Percentiles rank a stretch among this genome's conserved stretches.
phyloP scores from a whole-genome alignment of 768 basidiomycete species.

The Russula lepida region DNA sequence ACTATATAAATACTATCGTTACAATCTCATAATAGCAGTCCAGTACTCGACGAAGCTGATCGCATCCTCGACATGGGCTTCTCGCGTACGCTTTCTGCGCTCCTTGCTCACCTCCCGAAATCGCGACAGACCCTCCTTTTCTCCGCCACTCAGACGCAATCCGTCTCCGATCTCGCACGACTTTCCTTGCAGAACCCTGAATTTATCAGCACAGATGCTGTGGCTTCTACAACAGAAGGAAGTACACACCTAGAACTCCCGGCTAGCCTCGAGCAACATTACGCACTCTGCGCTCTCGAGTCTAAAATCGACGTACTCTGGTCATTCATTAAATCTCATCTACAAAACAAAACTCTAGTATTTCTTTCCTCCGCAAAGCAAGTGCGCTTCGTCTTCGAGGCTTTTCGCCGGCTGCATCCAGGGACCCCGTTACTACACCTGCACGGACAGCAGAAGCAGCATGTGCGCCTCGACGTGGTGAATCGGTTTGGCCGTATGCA shows the following conservation, averaged over 20 bases:
- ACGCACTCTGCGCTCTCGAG: slow-evolving; percentile 74
- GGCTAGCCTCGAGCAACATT: slow-evolving; percentile 78
- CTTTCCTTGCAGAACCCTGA: slow-evolving; percentile 80
- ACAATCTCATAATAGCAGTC: neutral
- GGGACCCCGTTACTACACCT: slow-evolving; percentile 88
- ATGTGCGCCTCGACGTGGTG: slow-evolving; percentile 77
- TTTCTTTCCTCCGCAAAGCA: slow-evolving; percentile 96
- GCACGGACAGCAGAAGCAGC: slow-evolving; percentile 95
- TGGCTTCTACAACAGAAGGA: slow-evolving; percentile 32
- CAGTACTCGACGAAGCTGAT: slow-evolving; percentile 95
- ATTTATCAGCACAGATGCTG: slow-evolving; percentile 50
- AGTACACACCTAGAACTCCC: slow-evolving; percentile 50
- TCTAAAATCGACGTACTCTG: slow-evolving; percentile 86
- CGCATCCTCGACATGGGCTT: slow-evolving; percentile 97
- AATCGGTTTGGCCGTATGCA: slow-evolving; percentile 73
- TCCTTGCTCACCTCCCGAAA: slow-evolving; percentile 85
- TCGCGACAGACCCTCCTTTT: slow-evolving; percentile 92
- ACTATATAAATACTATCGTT: neutral
- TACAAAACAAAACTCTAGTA: slow-evolving; percentile 85
- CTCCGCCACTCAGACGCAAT: slow-evolving; percentile 93
- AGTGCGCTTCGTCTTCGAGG: slow-evolving; percentile 93
- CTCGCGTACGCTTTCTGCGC: slow-evolving; percentile 76
- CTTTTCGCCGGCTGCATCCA: slow-evolving; percentile 92
- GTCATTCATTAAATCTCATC: slow-evolving; percentile 91
- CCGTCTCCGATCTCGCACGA: slow-evolving; percentile 79